Conservation (phyloP, 2,329 filamentous ascomycete genomes). For the Pestalotiopsis sp. region DNA sequence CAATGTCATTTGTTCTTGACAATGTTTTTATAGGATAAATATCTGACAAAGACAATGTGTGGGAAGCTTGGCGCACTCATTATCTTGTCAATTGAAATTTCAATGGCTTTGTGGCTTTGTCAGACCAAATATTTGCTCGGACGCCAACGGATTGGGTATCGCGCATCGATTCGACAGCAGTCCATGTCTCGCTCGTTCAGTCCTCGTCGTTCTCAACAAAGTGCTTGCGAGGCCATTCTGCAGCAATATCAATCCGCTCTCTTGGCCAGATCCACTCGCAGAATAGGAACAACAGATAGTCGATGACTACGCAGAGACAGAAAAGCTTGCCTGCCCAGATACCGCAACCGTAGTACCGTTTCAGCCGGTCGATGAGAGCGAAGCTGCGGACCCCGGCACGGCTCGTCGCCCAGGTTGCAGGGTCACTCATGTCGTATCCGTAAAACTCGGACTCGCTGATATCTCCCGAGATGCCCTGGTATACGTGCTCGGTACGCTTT, state of each 20-base stretch:
- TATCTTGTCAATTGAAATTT: too few relatives aligned
- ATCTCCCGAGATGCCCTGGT: conserved; percentile 88
- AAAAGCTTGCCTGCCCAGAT: conserved; percentile 99
- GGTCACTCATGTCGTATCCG: conserved; percentile 71
- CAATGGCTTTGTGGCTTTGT: neutral
- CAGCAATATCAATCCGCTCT: conserved; percentile 83
- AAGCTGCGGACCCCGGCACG: conserved; percentile 78
- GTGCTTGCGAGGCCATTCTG: conserved; percentile 85
- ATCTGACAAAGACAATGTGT: too few relatives aligned
- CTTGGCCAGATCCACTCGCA: conserved; percentile 87
- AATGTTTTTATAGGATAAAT: too few relatives aligned
- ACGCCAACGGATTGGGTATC: neutral
- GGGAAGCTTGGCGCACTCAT: too few relatives aligned
- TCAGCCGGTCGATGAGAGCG: conserved; percentile 90
- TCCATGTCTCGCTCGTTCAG: neutral
- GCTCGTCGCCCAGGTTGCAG: conserved; percentile 66
- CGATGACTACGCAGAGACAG: conserved; percentile 89
- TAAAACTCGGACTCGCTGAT: conserved; percentile 88
- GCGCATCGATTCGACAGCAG: neutral
- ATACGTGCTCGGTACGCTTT: conserved; percentile 89
- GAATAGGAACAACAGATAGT: conserved; percentile 88
- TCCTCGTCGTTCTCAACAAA: conserved; percentile 30
- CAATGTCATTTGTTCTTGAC: too few relatives aligned
- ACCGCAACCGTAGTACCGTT: conserved; percentile 96
- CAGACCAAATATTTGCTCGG: neutral